Evolutionary conservation across 2,329 filamentous ascomycete genomes (phyloP), one percentile per base, ranked within the genome.

Genomic region (Xylariomycetidae sp.): DNA sequence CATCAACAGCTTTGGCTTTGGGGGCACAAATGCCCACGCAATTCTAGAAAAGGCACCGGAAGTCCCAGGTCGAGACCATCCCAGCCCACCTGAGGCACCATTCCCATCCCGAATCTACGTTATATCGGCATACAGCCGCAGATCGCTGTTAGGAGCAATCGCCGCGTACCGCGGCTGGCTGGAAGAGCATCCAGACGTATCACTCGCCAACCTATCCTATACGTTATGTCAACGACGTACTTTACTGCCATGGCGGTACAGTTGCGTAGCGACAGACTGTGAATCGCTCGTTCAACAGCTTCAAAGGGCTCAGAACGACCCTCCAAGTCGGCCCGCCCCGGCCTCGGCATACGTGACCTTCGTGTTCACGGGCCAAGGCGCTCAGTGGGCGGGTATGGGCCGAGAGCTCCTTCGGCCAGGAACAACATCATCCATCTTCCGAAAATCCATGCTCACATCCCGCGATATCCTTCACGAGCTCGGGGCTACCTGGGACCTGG

Each of bases 331-430:
- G 38, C n/a, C 38, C 40, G 14, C 29, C 40, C n/a, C 31, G 30
- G 4, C 5, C 16, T 8, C 34, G 37, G 4, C n/a, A n/a, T n/a
- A n/a, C 31, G 34, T 4, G 29, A 36, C 30, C 2, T 48, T 53
- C 30, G 47, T 63, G 16, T 69, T 68, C 46, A 67, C 63, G 0
- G 65, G 65, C 5, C 65, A 69, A 35, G 65, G 65, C 2, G 63
- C 64, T 0, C 65, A 68, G 30, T 69, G 64, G 59, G 47, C 54
- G 3, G 51, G 49, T 0, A 68, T 68, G 64, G 63, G 59, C 4
- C 48, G 49, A 2, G 47, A 51, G 25, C 39, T 56, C 10, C 17
- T 9, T 42, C 17, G 33, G 37, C 17, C 17, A 17, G n/a, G 10
- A 29, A 22, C n/a, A 24, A 13, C 36, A 8, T 35, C 28, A 29